Conservation (phyloP, 2,329 filamentous ascomycete species). For the Colletotrichum musicola region DNA sequence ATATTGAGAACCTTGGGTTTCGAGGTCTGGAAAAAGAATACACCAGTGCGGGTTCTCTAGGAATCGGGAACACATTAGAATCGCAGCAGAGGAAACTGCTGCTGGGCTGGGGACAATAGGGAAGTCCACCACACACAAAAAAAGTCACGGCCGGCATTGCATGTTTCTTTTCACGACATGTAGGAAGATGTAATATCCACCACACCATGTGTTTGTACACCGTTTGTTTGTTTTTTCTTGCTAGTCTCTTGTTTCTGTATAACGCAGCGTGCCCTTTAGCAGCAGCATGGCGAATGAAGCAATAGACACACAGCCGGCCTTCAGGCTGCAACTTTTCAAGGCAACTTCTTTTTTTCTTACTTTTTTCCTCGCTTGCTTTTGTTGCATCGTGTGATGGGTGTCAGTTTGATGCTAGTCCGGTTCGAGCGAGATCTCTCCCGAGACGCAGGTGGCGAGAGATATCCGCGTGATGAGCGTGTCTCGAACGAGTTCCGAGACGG, state of each 20-base stretch:
- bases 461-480: background rate
- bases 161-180: slow-evolving; percentile 19
- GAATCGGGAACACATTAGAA: slow-evolving; percentile 21
- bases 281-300: slow-evolving; percentile 20
- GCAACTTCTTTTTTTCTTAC: background rate
- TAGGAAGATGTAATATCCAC: slow-evolving; percentile 22
- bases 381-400: background rate
- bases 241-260: background rate
- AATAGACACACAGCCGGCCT: slow-evolving; percentile 21
- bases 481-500: background rate
- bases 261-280: slow-evolving; percentile 19
- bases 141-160: slow-evolving; percentile 31
- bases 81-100: slow-evolving; percentile 16
- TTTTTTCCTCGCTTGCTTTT: background rate
- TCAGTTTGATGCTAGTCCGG: background rate
- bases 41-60: slow-evolving; percentile 2
- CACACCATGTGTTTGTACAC: slow-evolving; percentile 14
- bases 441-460: background rate
- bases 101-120: background rate
- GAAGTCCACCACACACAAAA: slow-evolving; percentile 3
- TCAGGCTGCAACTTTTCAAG: background rate
- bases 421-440: background rate
- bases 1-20: slow-evolving; percentile 18
- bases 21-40: slow-evolving; percentile 24
- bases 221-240: background rate